Percentiles rank a stretch among this genome's conserved stretches.
These are phyloP conservation scores for Suhomyces tanzawaensis DNA, from an alignment of 805 yeast species.

Conservation along the genomic window DNA sequence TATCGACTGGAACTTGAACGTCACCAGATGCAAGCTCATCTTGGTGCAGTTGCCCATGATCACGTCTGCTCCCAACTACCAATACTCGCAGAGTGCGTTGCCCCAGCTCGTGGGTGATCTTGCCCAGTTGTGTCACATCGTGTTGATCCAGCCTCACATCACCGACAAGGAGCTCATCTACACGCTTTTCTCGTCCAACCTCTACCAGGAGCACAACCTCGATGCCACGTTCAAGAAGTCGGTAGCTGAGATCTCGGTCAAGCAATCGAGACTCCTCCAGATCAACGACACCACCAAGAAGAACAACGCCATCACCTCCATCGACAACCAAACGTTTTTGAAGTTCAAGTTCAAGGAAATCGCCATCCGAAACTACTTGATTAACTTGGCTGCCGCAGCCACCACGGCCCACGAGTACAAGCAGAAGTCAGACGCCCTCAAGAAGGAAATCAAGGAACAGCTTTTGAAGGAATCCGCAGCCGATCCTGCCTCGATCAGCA, in stretches of 20 bases:
- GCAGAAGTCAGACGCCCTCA: constrained; percentile 34
- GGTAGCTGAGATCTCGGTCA: constrained; percentile 50
- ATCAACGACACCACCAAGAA: constrained; percentile 23
- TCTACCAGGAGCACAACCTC: constrained; percentile 49
- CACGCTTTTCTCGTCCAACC: constrained; percentile 38
- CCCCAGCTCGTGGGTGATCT: constrained; percentile 44
- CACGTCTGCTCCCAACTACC: constrained; percentile 35
- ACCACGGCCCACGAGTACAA: constrained; percentile 53
- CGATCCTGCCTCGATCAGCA: constrained; percentile 6
- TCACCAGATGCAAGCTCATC: constrained; percentile 47
- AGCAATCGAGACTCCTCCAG: constrained; percentile 44
- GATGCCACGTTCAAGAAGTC: constrained; percentile 43
- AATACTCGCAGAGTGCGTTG: constrained; percentile 29
- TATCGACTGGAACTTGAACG: constrained; percentile 53
- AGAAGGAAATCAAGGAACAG: constrained; percentile 21
- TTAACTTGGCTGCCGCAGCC: constrained; percentile 55
- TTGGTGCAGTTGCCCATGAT: constrained; percentile 38
- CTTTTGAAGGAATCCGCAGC: constrained; percentile 5
- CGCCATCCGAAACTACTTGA: constrained; percentile 48
- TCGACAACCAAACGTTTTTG: constrained; percentile 28
- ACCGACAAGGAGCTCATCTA: constrained; percentile 43
- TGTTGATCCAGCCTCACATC: constrained; percentile 39
- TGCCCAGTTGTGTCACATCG: constrained; percentile 38
- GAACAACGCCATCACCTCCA: constrained; percentile 28
- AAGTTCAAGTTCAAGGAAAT: constrained; percentile 41